phyloP scores from a whole-genome alignment of 2,329 filamentous ascomycete genomes.

The Teratosphaeria nubilosa region DNA sequence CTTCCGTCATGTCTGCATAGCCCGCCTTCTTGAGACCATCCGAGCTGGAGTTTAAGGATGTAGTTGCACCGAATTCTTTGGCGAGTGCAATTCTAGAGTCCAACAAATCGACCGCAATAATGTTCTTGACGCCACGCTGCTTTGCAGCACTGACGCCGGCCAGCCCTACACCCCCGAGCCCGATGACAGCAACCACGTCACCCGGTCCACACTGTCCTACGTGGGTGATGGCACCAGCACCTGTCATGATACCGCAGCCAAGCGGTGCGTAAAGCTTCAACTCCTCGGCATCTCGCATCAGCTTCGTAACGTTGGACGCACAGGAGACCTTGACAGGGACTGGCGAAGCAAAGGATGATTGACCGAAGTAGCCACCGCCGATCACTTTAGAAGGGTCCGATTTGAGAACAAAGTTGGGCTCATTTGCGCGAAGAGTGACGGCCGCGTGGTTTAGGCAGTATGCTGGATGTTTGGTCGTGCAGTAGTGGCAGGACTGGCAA shows the following conservation, averaged over 20 bases:
- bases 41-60: conserved; percentile 22
- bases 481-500: conserved; percentile 4
- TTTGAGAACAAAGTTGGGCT: neutral
- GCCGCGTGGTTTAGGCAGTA: neutral
- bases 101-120: conserved; percentile 31
- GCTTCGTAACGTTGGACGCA: neutral
- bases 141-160: conserved; percentile 29
- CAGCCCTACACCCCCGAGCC: conserved; percentile 16
- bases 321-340: conserved; percentile 9
- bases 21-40: neutral
- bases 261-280: conserved; percentile 12
- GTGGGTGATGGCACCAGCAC: conserved; percentile 17
- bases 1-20: neutral
- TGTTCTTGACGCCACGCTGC: conserved; percentile 20
- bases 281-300: neutral
- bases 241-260: conserved; percentile 21
- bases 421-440: neutral
- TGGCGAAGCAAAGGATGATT: conserved; percentile 12
- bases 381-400: conserved; percentile 4
- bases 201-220: conserved; percentile 12
- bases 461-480: neutral
- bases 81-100: conserved; percentile 27
- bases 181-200: conserved; percentile 15
- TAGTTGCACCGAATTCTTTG: conserved; percentile 29
- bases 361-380: conserved; percentile 18